Evolutionary conservation across 176 grass and related monocot genomes (phyloP), one percentile per base, ranked within the genome.

Genomic region (Eragrostis curvula): DNA sequence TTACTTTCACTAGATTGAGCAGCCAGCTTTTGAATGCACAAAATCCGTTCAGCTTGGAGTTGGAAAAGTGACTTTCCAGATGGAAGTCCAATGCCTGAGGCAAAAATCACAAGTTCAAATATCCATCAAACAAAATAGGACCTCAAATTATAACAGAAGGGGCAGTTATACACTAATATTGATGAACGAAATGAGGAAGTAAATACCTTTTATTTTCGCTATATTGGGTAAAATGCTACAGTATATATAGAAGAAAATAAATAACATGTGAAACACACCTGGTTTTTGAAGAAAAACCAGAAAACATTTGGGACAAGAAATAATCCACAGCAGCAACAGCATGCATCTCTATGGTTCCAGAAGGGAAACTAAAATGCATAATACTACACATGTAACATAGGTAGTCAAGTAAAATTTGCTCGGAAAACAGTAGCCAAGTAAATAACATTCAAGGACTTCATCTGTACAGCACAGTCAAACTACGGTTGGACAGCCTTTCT

Each of bases 21-120:
- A 73, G 96, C 93, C 83, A 99, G 89, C 82, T 88, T 99, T 83
- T 99, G 96, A 81, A 96, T 25, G 42, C 86, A 93, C 55, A 99
- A 88, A 87, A 99, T 96, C 56, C 87, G 79, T 87, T 99, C 96
- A 74, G 91, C 93, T 87, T 99, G 96, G 81, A 99, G 86, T 78
- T 99, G 96, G 85, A 99, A 99, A 86, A 99, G 93, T 36, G 96
- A 94, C 69, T 99, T 99, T 66, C 93, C 91, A 66, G 96, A 99
- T 85, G 96, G 96, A 66, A 99, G 93, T 21, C 93, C 93, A 86
- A 99, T 92, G 63, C 74, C 96, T 99, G 81, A 68, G 8, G 42
- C 12, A 51, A 45, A 81, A 77, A 79, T 45, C 15, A 56, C 7
- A 46, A 58, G 49, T 44, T 23, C 71, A 21, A 40, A 27, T 49